phyloP scores from a whole-genome alignment of 2,329 filamentous ascomycete species.

The Cladosporium sp. region DNA sequence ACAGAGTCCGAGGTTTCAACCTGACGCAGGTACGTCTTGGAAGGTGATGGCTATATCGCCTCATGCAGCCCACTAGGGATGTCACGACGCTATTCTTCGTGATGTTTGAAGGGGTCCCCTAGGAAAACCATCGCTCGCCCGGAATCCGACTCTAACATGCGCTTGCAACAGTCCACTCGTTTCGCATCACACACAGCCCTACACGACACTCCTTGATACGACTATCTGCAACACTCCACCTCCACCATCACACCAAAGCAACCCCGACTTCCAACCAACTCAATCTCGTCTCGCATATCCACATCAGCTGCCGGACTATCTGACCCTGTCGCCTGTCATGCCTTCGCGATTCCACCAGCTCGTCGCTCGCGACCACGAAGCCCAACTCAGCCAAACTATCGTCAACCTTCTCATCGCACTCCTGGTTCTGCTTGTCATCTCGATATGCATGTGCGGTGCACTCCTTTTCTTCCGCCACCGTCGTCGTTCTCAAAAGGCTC shows the following conservation, averaged over 20 bases:
- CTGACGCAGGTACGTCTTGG: constrained; percentile 15
- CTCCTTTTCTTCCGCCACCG: constrained; percentile 74
- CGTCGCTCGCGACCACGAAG: constrained; percentile 49
- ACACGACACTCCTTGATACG: constrained; percentile 3
- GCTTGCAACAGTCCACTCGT: constrained; percentile 17
- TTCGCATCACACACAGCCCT: constrained; percentile 3
- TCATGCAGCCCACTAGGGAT: constrained; percentile 6
- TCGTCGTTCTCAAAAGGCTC: constrained; percentile 48
- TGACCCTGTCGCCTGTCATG: constrained; percentile 13
- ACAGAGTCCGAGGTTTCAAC: constrained; percentile 11
- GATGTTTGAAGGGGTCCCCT: constrained; percentile 9
- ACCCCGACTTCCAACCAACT: background rate
- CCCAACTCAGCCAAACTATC: constrained; percentile 59
- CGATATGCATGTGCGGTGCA: constrained; percentile 64
- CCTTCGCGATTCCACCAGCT: constrained; percentile 40
- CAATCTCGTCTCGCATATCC: background rate
- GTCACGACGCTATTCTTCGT: background rate
- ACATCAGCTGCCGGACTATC: background rate
- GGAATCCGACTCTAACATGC: background rate
- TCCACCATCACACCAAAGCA: constrained; percentile 1
- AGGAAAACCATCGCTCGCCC: background rate
- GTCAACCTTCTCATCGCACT: constrained; percentile 78
- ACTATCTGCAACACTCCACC: background rate
- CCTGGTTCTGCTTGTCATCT: constrained; percentile 73
- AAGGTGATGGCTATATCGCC: background rate